Base-by-base conservation (phyloP, 2,329 filamentous ascomycete genomes). In the Emmonsiellopsis sp. region DNA sequence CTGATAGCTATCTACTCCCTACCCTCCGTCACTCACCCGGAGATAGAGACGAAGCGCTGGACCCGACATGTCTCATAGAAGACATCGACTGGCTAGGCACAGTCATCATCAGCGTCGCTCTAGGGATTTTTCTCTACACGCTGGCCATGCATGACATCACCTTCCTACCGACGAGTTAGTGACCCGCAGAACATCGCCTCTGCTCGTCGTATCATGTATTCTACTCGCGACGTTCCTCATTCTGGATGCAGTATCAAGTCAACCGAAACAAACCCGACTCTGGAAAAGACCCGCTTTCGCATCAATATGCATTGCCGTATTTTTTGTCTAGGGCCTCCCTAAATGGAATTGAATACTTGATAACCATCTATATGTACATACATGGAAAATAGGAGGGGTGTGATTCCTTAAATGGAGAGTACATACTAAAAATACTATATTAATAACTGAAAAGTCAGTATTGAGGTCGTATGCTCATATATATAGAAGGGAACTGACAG, bases 31-130 rank as follows among this genome's bases (percentile, higher is more conserved):
- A 49, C 62, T 59, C 13, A 58, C 54, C 42, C 59, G 60, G 40
- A 53, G 53, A 5, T 47, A 5, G 31, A 11, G 7, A 31, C 10
- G 63, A 40, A 60, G 65, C 46, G 61, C 58, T 55, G 46, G 61
- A 49, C 57, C 2, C 57, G 61, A n/a, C 57, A 17, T 17, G 74
- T 39, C 62, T 63, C 40, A 58, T 56, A 2, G 72, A 52, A 31
- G 56, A 77, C 9, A 75, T 79, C 46, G 77, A 79, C 55, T 79
- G 75, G 76, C 58, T 76, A 42, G 76, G 75, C 0, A 73, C 70
- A 2, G 13, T 66, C 1, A 64, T 77, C 9, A 67, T 71, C 5
- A 75, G 71, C 55, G 61, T 67, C 2, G 71, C 68, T 34, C 61
- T 79, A 6, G 76, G 72, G 1, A 60, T 79, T 56, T 63, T 79